Conservation (phyloP, 2,329 filamentous ascomycete species). For the Sclerotinia minor region DNA sequence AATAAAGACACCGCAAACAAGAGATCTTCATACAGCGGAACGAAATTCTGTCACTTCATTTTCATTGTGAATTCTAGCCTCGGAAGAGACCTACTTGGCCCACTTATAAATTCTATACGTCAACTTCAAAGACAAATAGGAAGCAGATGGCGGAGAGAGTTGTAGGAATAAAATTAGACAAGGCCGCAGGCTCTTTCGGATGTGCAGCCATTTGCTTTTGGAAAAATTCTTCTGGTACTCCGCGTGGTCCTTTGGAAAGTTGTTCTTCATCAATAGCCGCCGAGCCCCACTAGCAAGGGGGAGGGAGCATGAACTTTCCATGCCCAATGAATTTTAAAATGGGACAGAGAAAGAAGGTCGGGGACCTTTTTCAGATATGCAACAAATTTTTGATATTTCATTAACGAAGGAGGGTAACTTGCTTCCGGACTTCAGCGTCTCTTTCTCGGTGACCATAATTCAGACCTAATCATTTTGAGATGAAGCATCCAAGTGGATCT, state of each 20-base stretch:
- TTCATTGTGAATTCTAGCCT: neutral
- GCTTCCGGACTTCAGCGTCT: neutral
- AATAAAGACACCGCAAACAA: neutral
- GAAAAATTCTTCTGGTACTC: neutral
- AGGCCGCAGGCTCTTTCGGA: neutral
- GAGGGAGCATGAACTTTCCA: neutral
- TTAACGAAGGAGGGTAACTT: neutral
- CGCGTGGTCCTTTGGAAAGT: neutral
- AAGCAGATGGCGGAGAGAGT: neutral
- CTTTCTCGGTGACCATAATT: neutral
- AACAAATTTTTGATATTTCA: neutral
- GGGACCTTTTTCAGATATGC: neutral
- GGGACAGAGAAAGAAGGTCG: neutral
- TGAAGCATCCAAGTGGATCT: neutral
- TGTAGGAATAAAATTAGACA: neutral
- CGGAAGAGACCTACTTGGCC: neutral
- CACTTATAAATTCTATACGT: neutral
- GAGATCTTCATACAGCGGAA: neutral
- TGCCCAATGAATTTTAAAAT: neutral
- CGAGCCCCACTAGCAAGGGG: neutral
- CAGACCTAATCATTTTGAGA: neutral
- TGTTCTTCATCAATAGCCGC: neutral
- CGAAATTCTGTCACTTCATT: neutral
- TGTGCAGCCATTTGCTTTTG: neutral
- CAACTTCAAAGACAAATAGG: neutral